Conservation (phyloP, 2,329 filamentous ascomycete species). For the Truncatella angustata region DNA sequence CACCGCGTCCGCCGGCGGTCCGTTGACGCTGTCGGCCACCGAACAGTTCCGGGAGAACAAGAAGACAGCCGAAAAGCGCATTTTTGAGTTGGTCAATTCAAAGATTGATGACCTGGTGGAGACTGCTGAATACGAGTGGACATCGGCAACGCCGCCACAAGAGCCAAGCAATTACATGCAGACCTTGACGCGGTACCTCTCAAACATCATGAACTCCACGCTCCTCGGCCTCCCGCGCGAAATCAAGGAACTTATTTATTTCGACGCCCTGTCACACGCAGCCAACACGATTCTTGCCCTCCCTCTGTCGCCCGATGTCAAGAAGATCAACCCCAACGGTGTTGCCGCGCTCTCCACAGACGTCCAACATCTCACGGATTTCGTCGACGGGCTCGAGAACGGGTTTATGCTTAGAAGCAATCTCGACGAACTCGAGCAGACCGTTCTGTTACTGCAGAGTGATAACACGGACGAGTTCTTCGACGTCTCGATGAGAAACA, state of each 20-base stretch:
- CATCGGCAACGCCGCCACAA: conserved; percentile 54
- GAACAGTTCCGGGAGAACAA: conserved; percentile 86
- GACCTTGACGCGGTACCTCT: conserved; percentile 86
- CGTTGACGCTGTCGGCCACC: conserved; percentile 77
- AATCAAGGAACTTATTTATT: conserved; percentile 97
- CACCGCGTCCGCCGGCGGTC: conserved; percentile 75
- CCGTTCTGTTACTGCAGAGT: conserved; percentile 79
- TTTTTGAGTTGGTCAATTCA: conserved; percentile 96
- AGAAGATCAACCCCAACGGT: conserved; percentile 82
- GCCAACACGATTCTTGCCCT: conserved; percentile 79
- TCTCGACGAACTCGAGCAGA: conserved; percentile 90
- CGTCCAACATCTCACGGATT: conserved; percentile 78
- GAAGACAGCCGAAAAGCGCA: conserved; percentile 94
- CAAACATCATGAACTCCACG: conserved; percentile 95
- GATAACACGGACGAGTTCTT: conserved; percentile 98
- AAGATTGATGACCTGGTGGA: conserved; percentile 98
- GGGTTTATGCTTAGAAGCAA: conserved; percentile 83
- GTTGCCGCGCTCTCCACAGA: conserved; percentile 80
- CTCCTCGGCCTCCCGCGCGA: conserved; percentile 88
- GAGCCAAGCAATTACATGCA: conserved; percentile 94
- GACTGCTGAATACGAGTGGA: conserved; percentile 95
- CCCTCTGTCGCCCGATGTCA: conserved; percentile 75
- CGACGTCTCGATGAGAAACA: conserved; percentile 84
- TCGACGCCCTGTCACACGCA: conserved; percentile 90
- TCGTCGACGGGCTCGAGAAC: conserved; percentile 84